Base-by-base conservation (phyloP, 805 yeast species). In the Ogataea siamensis region DNA sequence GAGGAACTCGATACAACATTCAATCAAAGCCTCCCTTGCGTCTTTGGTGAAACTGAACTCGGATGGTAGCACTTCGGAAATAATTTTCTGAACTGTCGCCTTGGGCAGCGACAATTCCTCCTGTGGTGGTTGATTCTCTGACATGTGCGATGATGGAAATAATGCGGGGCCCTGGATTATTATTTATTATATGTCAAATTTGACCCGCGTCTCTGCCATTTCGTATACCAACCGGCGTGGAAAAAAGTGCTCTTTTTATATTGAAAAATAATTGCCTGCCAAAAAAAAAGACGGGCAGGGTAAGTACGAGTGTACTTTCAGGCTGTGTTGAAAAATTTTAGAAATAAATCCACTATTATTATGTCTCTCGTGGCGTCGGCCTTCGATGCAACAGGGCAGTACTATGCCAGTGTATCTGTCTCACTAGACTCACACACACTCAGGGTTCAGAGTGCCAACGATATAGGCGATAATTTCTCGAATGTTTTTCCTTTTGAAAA, bases 1-100 rank as follows among this genome's bases (percentile, higher is more conserved):
- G 43, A 93, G 83, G 60, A 93, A 91, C 63, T 88, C 96, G 39
- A 93, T 87, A 53, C 97, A 88, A 61, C 96, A 91, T 58, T 93
- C 97, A 29, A 95, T 91, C 30, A 93, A 76, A 29, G 95, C 93
- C 55, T 91, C 98, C 41, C 97, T 71, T 2, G 97, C 95, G 49
- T 93, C 98, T 50, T 89, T 85, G 27, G 95, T 79, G 51, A 91
- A 87, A 5, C 89, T 80, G 40, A 86, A 71, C 55, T 89, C 97
- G n/a, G 77, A 66, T 12, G 96, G 96, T 20, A 91, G 69, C 22
- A 93, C 85, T 54, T 93, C 99, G 3, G 88, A 74, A 13, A 93
- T 82, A 33, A 93, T 87, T 61, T 93, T 93, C 58, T 91, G 98
- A 2, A 93, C 98, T 0, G 99, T 93, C 2, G 99, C 99, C 48